phyloP scores from a whole-genome alignment of 306 rosid species.

The Astragalus membranaceus region DNA sequence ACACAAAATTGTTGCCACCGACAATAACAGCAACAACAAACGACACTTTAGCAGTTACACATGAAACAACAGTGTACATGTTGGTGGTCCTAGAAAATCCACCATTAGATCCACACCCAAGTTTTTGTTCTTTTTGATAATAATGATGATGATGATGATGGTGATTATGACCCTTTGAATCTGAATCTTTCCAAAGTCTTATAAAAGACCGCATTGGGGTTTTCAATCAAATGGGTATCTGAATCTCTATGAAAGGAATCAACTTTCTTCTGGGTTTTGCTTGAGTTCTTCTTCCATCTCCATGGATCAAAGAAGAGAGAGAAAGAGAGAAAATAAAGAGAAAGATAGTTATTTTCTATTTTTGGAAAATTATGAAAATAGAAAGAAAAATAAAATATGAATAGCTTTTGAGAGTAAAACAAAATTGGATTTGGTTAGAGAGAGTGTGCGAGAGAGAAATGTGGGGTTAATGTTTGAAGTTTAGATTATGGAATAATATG shows the following conservation, averaged over 20 bases:
- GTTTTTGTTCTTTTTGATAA: too few relatives aligned
- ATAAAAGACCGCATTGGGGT: constrained; percentile 18
- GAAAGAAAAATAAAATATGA: neutral
- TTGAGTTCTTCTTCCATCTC: constrained; percentile 32
- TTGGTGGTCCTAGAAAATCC: too few relatives aligned
- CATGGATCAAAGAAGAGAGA: constrained; percentile 32
- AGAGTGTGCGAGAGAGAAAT: constrained; percentile 33
- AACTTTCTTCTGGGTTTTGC: constrained; percentile 29
- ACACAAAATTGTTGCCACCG: constrained; percentile 34
- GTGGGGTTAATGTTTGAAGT: constrained; percentile 54
- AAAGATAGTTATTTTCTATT: constrained; percentile 28
- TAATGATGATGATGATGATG: too few relatives aligned
- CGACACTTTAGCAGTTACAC: neutral
- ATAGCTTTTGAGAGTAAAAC: constrained; percentile 7
- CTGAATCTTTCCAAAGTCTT: too few relatives aligned
- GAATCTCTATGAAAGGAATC: constrained; percentile 13
- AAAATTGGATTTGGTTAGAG: constrained; percentile 49
- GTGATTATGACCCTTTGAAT: too few relatives aligned
- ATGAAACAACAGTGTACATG: neutral
- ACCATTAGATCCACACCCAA: too few relatives aligned
- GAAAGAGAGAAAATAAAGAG: neutral
- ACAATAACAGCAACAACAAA: constrained; percentile 19
- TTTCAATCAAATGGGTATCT: constrained; percentile 17
- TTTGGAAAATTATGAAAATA: constrained; percentile 18
- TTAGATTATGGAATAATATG: constrained; percentile 6